Evolutionary conservation across 75 land plant species (phyloP), one percentile per base, ranked within the genome.

Genomic region (Chamaecyparis obtusa): DNA sequence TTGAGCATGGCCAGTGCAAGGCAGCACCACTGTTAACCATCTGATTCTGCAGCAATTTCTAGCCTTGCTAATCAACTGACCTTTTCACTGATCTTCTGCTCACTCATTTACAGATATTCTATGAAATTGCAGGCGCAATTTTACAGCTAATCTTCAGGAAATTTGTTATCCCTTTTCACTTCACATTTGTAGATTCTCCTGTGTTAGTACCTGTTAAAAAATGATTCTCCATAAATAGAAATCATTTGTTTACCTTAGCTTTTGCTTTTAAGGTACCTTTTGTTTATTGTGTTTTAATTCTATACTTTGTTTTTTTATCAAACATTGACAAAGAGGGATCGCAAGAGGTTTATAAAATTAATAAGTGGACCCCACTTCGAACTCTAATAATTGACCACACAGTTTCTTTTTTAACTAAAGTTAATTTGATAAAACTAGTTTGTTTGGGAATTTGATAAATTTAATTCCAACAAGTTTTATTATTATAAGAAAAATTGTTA

Each of bases 1-100:
- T 43, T 71, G 11, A 16, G 81, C 89, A 88, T 87, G 51, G 88
- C 89, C 49, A 55, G 32, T 9, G 79, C 88, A 36, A 19, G 33
- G 51, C 89, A 88, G 3, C 64, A 41, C 89, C 89, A 88, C 46
- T 74, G 81, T 86, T 88, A 86, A 30, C 89, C 88, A 35, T 88
- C 89, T 9, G 89, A 88, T 49, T 60, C 75, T 88, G 46, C 89
- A 86, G 14, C 88, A 44, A 44, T 5, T 44, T 3, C 46, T 44
- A 4, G 6, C 46, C 46, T 5, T 44, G 46, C 3, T 44, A 5
- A 44, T 44, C 46, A 44, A 5, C 46, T 44, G 46, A 44, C 46
- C 46, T 44, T 44, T 44, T 44, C 46, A 44, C 46, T 44, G 46
- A 44, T 44, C 46, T 5, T 44, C 46, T 44, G 46, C 46, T 44